Percentiles rank a stretch among this genome's conserved stretches.
These are phyloP conservation scores for Boechera stricta DNA, from an alignment of 345 rosid species.

Conservation along the genomic window DNA sequence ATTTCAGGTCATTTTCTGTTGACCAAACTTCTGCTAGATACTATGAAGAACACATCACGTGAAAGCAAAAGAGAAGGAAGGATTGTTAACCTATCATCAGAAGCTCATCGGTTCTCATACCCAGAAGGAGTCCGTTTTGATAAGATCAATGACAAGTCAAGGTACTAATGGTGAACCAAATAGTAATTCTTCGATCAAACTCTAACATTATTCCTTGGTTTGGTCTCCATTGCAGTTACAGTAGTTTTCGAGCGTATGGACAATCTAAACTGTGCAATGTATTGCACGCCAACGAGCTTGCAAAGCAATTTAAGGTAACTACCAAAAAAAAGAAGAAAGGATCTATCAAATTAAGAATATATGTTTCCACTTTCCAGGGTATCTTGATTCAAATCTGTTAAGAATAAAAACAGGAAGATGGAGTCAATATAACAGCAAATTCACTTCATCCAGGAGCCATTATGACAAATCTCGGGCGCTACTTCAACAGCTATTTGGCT, in stretches of 20 bases:
- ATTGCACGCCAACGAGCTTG: constrained; percentile 54
- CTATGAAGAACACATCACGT: constrained; percentile 60
- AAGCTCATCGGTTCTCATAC: constrained; percentile 50
- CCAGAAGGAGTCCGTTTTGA: constrained; percentile 57
- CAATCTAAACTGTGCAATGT: constrained; percentile 58
- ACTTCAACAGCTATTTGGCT: constrained; percentile 40
- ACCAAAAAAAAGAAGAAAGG: not conserved
- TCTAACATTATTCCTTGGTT: constrained; percentile 12
- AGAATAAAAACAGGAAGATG: constrained; percentile 57
- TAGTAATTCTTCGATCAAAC: not conserved
- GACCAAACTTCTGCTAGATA: constrained; percentile 60
- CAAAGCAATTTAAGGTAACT: constrained; percentile 55
- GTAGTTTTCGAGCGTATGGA: constrained; percentile 54
- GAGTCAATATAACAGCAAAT: constrained; percentile 60
- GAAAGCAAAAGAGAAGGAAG: constrained; percentile 63
- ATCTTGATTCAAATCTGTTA: not conserved
- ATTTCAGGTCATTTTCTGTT: constrained; percentile 72
- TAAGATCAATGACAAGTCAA: constrained; percentile 55
- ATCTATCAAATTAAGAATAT: not conserved
- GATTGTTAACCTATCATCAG: constrained; percentile 63
- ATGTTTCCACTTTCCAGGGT: not conserved
- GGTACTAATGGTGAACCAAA: constrained; percentile 43
- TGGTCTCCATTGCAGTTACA: constrained; percentile 50
- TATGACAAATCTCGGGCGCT: constrained; percentile 59
- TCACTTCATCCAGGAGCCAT: constrained; percentile 79